Conservation (phyloP, 495 filamentous ascomycete genomes). For the Daldinia vernicosa region DNA sequence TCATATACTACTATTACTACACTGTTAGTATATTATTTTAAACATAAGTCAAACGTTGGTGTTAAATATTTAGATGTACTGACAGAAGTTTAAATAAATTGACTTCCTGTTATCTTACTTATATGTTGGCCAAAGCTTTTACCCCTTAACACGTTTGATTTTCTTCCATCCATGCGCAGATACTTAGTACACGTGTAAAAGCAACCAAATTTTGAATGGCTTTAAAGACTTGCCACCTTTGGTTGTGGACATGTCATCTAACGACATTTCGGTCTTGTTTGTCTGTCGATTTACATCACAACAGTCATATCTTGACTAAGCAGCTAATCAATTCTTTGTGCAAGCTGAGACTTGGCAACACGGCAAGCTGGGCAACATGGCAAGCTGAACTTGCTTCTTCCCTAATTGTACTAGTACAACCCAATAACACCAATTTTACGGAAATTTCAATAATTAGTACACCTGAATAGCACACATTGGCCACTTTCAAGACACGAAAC, state of each 20-base stretch:
- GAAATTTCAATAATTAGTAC: not conserved
- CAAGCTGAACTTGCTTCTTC: not conserved
- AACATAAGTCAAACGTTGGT: not conserved
- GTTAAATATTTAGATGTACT: not conserved
- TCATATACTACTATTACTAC: not conserved
- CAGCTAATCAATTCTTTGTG: slow-evolving; percentile 1
- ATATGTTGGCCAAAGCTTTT: not conserved
- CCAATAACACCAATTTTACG: not conserved
- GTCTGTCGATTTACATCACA: not conserved
- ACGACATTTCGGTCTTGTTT: not conserved
- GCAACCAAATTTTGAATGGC: not conserved
- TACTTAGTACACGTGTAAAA: not conserved
- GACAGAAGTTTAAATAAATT: not conserved
- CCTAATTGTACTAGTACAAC: not conserved
- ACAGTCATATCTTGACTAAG: not conserved
- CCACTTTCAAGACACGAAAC: not conserved
- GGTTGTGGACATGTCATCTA: not conserved
- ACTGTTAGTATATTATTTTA: not conserved
- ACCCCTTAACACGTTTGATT: not conserved
- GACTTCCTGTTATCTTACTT: no score
- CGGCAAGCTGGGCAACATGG: slow-evolving; percentile 12
- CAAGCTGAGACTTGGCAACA: slow-evolving; percentile 25
- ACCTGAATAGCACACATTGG: not conserved
- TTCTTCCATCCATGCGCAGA: not conserved
- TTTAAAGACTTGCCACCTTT: not conserved